Conservation (phyloP, 2,329 filamentous ascomycete genomes). For the Pestalotiopsis sp. region DNA sequence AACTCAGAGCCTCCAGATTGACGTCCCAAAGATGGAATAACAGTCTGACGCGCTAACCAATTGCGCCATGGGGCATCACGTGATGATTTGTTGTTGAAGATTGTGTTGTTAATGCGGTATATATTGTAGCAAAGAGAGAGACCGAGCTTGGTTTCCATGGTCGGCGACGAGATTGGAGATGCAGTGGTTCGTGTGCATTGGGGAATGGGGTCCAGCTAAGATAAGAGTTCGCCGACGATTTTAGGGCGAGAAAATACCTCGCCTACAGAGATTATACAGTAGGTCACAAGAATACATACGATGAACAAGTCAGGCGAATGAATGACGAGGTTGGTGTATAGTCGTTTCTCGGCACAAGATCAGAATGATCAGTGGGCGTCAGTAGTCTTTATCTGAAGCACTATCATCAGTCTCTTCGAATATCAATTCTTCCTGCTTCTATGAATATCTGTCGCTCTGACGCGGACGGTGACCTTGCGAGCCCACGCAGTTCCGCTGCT, state of each 20-base stretch:
- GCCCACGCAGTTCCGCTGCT: too few species aligned
- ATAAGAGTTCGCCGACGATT: not conserved
- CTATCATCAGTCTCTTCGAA: too few species aligned
- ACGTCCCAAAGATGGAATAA: not conserved
- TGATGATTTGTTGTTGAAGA: not conserved
- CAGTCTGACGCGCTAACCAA: not conserved
- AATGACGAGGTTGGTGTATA: too few species aligned
- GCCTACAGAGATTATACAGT: not conserved
- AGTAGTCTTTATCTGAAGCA: too few species aligned
- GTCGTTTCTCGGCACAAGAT: too few species aligned
- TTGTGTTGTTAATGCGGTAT: not conserved
- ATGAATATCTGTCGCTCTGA: too few species aligned
- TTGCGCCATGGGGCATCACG: not conserved
- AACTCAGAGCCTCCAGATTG: not conserved
- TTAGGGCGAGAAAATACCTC: not conserved
- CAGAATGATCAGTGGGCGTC: too few species aligned
- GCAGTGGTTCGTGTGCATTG: not conserved
- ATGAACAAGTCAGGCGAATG: not conserved
- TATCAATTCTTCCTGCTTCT: too few species aligned
- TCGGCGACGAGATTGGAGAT: not conserved
- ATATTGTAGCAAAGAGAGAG: not conserved
- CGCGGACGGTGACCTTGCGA: too few species aligned
- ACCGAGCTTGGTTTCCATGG: not conserved
- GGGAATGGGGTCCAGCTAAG: not conserved
- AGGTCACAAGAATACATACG: not conserved